These are phyloP conservation scores for Nyssa sinensis DNA, from an alignment of 148 eudicot species.

Conservation along the genomic window DNA sequence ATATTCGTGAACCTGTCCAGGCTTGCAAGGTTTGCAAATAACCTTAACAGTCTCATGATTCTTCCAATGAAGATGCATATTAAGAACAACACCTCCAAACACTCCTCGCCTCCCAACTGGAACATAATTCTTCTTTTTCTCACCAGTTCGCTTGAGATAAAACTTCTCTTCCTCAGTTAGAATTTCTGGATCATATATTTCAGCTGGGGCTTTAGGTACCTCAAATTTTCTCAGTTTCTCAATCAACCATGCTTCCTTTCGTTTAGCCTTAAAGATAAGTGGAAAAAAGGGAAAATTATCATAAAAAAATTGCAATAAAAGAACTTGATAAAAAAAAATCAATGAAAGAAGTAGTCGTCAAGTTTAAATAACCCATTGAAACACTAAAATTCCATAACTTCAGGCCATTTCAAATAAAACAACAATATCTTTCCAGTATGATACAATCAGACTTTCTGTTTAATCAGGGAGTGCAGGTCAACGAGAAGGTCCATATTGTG, in stretches of 20 bases:
- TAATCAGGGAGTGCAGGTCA: neutral
- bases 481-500: neutral
- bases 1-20: constrained; percentile 80
- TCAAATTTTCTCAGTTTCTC: constrained; percentile 88
- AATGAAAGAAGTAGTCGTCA: neutral
- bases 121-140: constrained; percentile 94
- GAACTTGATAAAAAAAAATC: no score
- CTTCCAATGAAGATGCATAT: constrained; percentile 99
- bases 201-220: constrained; percentile 65
- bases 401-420: neutral
- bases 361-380: neutral
- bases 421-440: neutral
- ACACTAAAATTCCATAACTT: constrained; percentile 1
- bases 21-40: constrained; percentile 86
- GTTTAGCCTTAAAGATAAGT: no score
- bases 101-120: constrained; percentile 97
- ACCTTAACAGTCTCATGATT: constrained; percentile 94
- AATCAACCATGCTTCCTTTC: constrained; percentile 95
- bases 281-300: no score
- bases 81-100: constrained; percentile 97
- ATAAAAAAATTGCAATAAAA: neutral
- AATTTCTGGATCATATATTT: constrained; percentile 87
- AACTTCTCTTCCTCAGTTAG: constrained; percentile 92
- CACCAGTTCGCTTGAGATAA: constrained; percentile 91
- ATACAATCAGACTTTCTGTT: neutral